Percentiles rank a stretch among this genome's conserved stretches.
phyloP scores from a whole-genome alignment of 805 yeast species.

The Barnettozyma wickerhamii region DNA sequence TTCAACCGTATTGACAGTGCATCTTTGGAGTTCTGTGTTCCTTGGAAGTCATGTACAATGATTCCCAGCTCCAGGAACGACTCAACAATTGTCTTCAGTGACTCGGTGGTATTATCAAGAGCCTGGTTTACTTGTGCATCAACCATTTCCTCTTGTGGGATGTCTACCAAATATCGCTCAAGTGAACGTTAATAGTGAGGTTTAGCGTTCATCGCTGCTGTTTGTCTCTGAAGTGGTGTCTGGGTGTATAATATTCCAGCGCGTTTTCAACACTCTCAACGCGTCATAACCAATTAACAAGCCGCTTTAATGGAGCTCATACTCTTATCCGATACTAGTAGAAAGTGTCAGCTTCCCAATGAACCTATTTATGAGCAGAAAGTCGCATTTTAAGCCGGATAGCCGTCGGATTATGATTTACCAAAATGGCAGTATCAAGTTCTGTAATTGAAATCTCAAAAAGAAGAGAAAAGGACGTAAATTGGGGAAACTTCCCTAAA shows the following conservation, averaged over 20 bases:
- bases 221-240: too few species aligned
- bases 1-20: constrained; percentile 39
- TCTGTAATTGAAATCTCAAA: neutral
- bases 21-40: constrained; percentile 73
- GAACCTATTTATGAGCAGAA: too few species aligned
- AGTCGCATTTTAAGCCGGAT: too few species aligned
- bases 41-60: constrained; percentile 89
- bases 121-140: constrained; percentile 24
- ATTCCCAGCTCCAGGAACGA: constrained; percentile 87
- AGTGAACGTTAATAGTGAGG: too few species aligned
- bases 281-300: too few species aligned
- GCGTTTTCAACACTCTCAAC: too few species aligned
- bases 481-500: too few species aligned
- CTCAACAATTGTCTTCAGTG: constrained; percentile 55
- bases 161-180: too few species aligned
- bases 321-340: too few species aligned
- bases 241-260: neutral
- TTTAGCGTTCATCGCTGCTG: too few species aligned
- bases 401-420: neutral
- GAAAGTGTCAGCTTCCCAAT: too few species aligned
- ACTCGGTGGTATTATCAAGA: constrained; percentile 27
- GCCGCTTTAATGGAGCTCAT: too few species aligned
- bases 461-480: neutral
- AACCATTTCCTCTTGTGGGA: constrained; percentile 3
- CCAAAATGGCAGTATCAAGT: neutral